Evolutionary conservation across 1,139 yeast genomes (phyloP), one percentile per base, ranked within the genome.

Genomic region (Sugiyamaella paludigena): DNA sequence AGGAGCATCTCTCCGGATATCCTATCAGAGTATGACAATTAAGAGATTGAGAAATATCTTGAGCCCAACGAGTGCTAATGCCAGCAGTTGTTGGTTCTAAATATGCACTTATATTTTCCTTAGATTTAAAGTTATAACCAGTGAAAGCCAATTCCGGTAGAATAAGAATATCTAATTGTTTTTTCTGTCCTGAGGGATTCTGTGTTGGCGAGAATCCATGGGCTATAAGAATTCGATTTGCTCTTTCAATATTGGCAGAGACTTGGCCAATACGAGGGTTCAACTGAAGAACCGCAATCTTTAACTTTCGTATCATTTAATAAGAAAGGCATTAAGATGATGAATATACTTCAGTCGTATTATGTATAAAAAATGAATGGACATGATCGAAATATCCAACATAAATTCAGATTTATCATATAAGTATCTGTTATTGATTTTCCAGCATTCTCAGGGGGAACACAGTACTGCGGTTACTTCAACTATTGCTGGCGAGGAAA

Each of bases 81-180:
- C 82, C 81, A 0, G 58, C 51, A 37, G 59, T 70, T 61, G 50
- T 58, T 10, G 48, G 68, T 63, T 84, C 91, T 26, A 85, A 66
- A 58, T 68, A 82, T 1, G 92, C 92, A 41, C 64, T 63, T 8
- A 89, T 79, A n/a, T 79, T 81, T 0, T 62, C 57, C 16, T 72
- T 65, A 11, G 75, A 68, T 12, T 68, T 63, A 66, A 83, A 88
- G 60, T 84, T 85, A 66, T 89, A 91, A 1, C 97, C 97, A 0
- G 96, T 85, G 24, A 91, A 69, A 0, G 95, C 91, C 48, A 89
- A 69, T 61, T 91, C 97, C 0, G 97, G 96, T 12, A 91, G 73
- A 1, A 91, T 78, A 6, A 89, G 66, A 26, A 89, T 58, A 62
- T 87, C 66, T 6, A 60, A 43, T 12, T 52, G 54, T 35, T 44